Percentiles rank a stretch among this genome's conserved stretches.
phyloP scores from a whole-genome alignment of 805 yeast species.

The Candida takata region DNA sequence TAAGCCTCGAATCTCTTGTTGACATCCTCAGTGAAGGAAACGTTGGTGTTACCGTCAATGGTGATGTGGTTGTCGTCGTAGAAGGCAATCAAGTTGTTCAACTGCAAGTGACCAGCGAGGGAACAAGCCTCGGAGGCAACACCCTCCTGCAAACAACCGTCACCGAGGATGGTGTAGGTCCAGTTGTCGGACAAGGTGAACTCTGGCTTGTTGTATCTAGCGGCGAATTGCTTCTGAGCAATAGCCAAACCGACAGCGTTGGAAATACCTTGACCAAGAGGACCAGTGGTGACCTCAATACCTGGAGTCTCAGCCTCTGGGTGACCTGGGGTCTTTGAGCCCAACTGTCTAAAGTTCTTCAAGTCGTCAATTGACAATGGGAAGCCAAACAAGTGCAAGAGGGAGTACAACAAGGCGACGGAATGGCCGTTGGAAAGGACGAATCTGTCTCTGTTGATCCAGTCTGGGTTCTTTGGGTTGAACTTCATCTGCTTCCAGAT shows the following conservation, averaged over 20 bases:
- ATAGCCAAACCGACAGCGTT: constrained; percentile 96
- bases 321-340: constrained; percentile 94
- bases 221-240: constrained; percentile 89
- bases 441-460: constrained; percentile 95
- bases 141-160: constrained; percentile 98
- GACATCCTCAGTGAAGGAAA: constrained; percentile 93
- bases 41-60: constrained; percentile 87
- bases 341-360: constrained; percentile 82
- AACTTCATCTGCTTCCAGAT: constrained; percentile 73
- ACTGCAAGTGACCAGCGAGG: constrained; percentile 91
- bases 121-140: constrained; percentile 91
- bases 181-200: constrained; percentile 63
- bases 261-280: constrained; percentile 95
- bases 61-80: constrained; percentile 97
- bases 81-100: constrained; percentile 88
- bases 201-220: constrained; percentile 87
- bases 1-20: constrained; percentile 77
- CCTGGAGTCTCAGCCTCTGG: constrained; percentile 93
- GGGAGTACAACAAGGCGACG: constrained; percentile 78
- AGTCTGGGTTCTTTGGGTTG: constrained; percentile 86
- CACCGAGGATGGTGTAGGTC: constrained; percentile 84
- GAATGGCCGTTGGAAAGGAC: constrained; percentile 96
- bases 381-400: constrained; percentile 84
- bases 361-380: constrained; percentile 76
- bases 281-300: constrained; percentile 97